Base-by-base conservation (phyloP, 257 asterid genomes). In the Euphrasia confusa region DNA sequence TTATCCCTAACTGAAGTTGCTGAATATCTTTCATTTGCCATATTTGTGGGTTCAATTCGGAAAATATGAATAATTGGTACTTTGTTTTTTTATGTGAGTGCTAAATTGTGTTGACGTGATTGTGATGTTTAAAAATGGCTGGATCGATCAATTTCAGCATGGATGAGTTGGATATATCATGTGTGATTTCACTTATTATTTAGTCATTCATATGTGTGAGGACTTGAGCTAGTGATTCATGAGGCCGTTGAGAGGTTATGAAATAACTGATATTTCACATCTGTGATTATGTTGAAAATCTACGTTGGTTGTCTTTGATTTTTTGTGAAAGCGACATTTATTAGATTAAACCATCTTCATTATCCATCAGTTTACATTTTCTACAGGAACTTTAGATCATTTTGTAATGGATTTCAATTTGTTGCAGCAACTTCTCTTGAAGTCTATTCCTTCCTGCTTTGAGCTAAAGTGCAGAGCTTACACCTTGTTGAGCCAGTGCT, bases 391-490 rank as follows among this genome's bases (percentile, higher is more conserved):
- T 49, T 15, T 52, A 14, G 48, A 28, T 55, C 61, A 26, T 61
- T 24, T 62, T 63, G 64, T 81, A 65, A 75, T 70, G 33, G 54
- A 30, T 48, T 32, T 71, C 58, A 54, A 56, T 54, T 66, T 78
- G 75, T 70, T 84, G 85, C 95, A 91, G 95, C 99, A 84, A 83
- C 88, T 93, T 73, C 96, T 93, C 59, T 73, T 93, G 80, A 93
- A 89, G 86, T 80, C 95, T 48, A 89, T 93, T 58, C 99, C 99
- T 59, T 89, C 99, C 50, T 93, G 87, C 87, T 89, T 93, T 79
- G 96, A 93, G 77, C 86, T 93, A 79, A 92, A 93, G 81, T 93
- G 97, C 84, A 78, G 96, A 80, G 84, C 99, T 33, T 93, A 81
- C 74, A 89, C 95, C 80, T 76, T 93, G 66, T 82, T 93, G 89